phyloP scores from a whole-genome alignment of 345 rosid species.

The Syzygium oleosum region DNA sequence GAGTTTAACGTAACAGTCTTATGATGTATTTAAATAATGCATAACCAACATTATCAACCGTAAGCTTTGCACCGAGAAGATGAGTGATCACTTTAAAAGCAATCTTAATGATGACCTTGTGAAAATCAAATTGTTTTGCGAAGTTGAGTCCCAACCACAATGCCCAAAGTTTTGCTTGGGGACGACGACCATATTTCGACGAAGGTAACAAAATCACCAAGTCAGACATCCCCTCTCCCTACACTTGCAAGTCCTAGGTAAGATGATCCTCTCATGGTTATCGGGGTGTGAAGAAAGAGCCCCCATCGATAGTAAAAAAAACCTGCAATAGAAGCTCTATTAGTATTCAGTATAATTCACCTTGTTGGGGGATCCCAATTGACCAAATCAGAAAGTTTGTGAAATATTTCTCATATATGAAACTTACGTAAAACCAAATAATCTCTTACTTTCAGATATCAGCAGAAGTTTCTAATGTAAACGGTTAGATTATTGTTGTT shows the following conservation, averaged over 20 bases:
- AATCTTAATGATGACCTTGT: not conserved
- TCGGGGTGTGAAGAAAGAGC: not conserved
- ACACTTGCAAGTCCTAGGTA: not conserved
- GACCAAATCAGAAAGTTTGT: not conserved
- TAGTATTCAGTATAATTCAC: not conserved
- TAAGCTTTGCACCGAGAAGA: not conserved
- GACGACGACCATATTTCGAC: not conserved
- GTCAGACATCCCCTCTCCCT: not conserved
- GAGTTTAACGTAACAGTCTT: not conserved
- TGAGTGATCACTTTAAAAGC: not conserved
- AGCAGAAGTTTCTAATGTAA: not conserved
- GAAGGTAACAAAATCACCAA: not conserved
- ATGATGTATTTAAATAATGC: no score
- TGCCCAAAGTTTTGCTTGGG: not conserved
- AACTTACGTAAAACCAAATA: no score
- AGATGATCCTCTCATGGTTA: not conserved
- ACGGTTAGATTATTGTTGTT: not conserved
- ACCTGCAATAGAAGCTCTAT: not conserved
- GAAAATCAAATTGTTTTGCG: not conserved
- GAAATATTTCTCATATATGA: no score
- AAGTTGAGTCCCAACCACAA: not conserved
- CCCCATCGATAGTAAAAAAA: not conserved
- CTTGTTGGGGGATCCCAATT: not conserved
- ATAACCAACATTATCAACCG: accelerated
- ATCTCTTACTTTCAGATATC: no score